Percentiles rank a stretch among this genome's conserved stretches.
These are phyloP conservation scores for Staphylotrichum longicolle DNA, from an alignment of 495 filamentous ascomycete genomes.

Conservation along the genomic window DNA sequence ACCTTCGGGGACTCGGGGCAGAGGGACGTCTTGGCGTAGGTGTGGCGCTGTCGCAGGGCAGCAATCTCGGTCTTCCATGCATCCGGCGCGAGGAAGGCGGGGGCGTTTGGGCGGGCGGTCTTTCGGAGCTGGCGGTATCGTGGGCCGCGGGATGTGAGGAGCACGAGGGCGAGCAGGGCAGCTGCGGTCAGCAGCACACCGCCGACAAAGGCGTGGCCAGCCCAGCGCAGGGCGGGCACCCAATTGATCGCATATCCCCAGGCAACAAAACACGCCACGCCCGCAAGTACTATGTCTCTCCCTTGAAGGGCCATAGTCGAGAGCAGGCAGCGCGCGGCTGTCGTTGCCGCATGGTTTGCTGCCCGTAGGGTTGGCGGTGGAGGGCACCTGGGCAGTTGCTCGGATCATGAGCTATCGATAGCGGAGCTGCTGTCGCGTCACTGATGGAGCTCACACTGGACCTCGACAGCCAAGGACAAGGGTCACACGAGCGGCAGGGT, in stretches of 20 bases:
- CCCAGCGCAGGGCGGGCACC: slow-evolving; percentile 74
- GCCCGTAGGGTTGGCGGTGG: neutral
- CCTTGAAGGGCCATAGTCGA: slow-evolving; percentile 73
- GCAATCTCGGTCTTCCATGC: slow-evolving; percentile 68
- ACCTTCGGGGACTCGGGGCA: slow-evolving; percentile 77
- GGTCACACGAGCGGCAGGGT: no score
- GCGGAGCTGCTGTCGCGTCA: no score
- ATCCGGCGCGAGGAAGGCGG: slow-evolving; percentile 61
- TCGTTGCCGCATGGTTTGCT: slow-evolving; percentile 44
- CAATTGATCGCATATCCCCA: slow-evolving; percentile 82
- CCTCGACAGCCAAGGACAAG: no score
- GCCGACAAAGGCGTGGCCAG: slow-evolving; percentile 71
- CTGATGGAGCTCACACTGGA: no score
- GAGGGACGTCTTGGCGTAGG: slow-evolving; percentile 56
- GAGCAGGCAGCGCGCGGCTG: slow-evolving; percentile 28
- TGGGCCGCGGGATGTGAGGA: slow-evolving; percentile 59
- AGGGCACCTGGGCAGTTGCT: no score
- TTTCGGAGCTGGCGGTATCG: slow-evolving; percentile 37
- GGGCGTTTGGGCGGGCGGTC: slow-evolving; percentile 44
- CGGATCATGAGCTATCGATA: no score
- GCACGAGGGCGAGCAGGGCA: slow-evolving; percentile 54
- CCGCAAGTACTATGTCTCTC: slow-evolving; percentile 70
- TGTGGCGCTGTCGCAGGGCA: slow-evolving; percentile 54
- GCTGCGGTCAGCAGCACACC: slow-evolving; percentile 57
- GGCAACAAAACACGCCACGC: slow-evolving; percentile 70